Base-by-base conservation (phyloP, 345 rosid genomes). In the Rhodamnia argentea region DNA sequence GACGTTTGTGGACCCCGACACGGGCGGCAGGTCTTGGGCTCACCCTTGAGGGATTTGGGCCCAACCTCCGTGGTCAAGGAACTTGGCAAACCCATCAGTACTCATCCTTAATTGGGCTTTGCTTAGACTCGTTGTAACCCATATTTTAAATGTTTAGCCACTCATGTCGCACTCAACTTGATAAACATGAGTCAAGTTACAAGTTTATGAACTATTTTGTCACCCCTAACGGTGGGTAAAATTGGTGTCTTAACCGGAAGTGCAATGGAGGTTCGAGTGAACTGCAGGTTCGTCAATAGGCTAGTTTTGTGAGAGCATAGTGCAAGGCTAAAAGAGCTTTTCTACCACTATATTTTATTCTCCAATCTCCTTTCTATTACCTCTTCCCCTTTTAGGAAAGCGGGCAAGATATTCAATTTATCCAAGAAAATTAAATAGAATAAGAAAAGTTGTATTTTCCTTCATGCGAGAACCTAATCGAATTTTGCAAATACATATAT, bases 21-120 rank as follows among this genome's bases (percentile, higher is more conserved):
- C 0, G 10, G 20, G 18, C 37, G 27, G 6, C 14, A 4, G 5
- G 27, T 60, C 74, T 60, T 1, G 2, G 7, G 70, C 37, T 60
- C 0, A 1, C 8, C 9, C 16, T 60, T 0, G 2, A 27, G 53
- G 5, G 13, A 27, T 0, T 60, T 27, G 15, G 74, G 7, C 40
- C 18, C 0, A 4, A 0, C 20, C 54, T 62, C 11, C 29, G 42
- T 62, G 5, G 0, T 2, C 18, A 10, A 62, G 11, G 40, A 62
- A 29, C 23, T 29, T 7, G 75, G 10, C 44, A 32, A 64, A 64
- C 20, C 76, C 24, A 32, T 64, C 18, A 64, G 78, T 3, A 64
- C 3, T 2, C 7, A 0, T 32, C 44, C 18, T 64, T 64, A 40
- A 64, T 64, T 32, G 13, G 20, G 24, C 6, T 9, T 64, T 2